phyloP scores from a whole-genome alignment of 192 early-diverging fungal species.

The Coemansia sp. region DNA sequence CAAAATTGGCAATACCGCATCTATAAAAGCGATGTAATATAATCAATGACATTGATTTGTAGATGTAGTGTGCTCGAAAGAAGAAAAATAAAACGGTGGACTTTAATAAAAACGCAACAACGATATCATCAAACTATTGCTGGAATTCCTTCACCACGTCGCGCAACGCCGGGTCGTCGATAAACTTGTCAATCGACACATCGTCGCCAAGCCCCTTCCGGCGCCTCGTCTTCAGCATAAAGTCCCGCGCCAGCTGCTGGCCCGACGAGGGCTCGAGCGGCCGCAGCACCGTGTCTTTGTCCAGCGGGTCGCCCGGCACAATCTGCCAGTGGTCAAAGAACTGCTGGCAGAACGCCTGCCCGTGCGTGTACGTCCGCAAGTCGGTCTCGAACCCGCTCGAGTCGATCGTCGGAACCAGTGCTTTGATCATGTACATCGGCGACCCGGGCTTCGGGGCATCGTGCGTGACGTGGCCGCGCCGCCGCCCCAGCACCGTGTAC shows the following conservation, averaged over 20 bases:
- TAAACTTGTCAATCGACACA: slow-evolving; percentile 78
- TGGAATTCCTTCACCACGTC: slow-evolving; percentile 19
- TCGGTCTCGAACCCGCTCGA: slow-evolving; percentile 96
- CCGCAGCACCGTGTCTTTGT: slow-evolving; percentile 78
- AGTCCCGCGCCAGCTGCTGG: slow-evolving; percentile 90
- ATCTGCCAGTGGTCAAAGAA: slow-evolving; percentile 99
- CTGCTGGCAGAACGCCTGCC: slow-evolving; percentile 96
- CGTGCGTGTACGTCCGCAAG: slow-evolving; percentile 92
- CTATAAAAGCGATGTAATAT: too few species aligned
- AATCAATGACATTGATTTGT: too few species aligned
- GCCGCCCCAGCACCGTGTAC: slow-evolving; percentile 88
- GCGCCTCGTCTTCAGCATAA: slow-evolving; percentile 98
- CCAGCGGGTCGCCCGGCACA: slow-evolving; percentile 96
- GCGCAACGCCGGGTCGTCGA: slow-evolving; percentile 60
- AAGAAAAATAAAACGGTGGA: too few species aligned
- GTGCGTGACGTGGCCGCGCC: slow-evolving; percentile 95
- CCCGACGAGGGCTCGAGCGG: slow-evolving; percentile 73
- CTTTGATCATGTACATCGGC: slow-evolving; percentile 90
- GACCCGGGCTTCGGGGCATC: slow-evolving; percentile 95
- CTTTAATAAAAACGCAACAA: too few species aligned
- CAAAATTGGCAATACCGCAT: too few species aligned
- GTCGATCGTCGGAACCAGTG: slow-evolving; percentile 94
- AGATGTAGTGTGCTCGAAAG: too few species aligned
- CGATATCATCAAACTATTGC: not conserved
- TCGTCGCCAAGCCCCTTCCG: slow-evolving; percentile 86